Evolutionary conservation across 768 basidiomycete species (phyloP).

Genomic region (Termitomyces sp.): DNA sequence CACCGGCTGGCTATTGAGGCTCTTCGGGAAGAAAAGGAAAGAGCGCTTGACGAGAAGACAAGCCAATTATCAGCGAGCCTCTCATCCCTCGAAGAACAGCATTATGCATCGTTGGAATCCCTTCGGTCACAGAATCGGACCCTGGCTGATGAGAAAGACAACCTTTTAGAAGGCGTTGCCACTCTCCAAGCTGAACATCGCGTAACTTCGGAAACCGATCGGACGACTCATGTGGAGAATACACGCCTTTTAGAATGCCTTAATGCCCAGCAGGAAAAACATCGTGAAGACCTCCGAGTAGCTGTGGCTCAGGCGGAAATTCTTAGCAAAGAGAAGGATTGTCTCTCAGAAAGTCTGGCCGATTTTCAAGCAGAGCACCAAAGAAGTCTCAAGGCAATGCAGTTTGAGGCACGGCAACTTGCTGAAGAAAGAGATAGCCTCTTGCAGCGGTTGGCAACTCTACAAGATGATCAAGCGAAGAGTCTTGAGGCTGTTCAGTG

Average conservation of each 20-base stretch:
- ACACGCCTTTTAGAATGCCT: background rate
- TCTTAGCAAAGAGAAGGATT: constrained; percentile 5
- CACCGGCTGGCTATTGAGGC: constrained; percentile 33
- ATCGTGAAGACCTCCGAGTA: background rate
- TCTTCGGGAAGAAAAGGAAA: constrained; percentile 27
- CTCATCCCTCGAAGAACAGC: constrained; percentile 47
- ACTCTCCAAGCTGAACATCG: constrained; percentile 9
- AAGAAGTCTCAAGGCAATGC: background rate
- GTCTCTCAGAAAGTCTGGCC: background rate
- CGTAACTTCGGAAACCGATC: background rate
- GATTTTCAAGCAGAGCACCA: constrained; percentile 5
- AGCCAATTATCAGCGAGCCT: constrained; percentile 36
- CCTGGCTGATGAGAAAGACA: constrained; percentile 5
- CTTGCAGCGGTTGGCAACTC: background rate
- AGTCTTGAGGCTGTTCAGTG: background rate
- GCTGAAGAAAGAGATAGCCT: background rate
- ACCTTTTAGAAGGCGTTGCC: background rate
- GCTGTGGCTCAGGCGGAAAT: background rate
- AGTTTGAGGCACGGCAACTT: background rate
- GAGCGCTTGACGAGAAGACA: constrained; percentile 41
- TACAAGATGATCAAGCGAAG: constrained; percentile 1
- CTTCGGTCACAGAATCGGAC: constrained; percentile 7
- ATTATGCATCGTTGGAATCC: constrained; percentile 34
- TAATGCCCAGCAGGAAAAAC: background rate
- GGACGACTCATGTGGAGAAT: constrained; percentile 1